Evolutionary conservation across 129 eudicot species (phyloP), one percentile per base, ranked within the genome.

Genomic region (Artemisia argyi): DNA sequence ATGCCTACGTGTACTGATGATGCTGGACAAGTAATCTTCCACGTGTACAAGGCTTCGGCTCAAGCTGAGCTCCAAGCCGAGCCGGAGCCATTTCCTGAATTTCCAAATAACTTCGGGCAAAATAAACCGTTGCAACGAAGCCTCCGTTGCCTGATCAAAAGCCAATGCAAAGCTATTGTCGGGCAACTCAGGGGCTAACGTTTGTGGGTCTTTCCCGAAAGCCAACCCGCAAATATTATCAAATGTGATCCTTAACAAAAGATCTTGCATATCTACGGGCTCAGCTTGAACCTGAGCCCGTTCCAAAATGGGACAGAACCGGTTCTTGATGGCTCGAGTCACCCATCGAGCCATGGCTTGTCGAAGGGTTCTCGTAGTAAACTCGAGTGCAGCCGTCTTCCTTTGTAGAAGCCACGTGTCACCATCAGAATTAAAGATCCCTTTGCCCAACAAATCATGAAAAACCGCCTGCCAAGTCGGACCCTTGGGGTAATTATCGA

Each of bases 261-360:
- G 86, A 66, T 91, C 97, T 61, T 91, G 97, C 8, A 91, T 68
- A 73, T 91, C 97, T 16, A 91, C 89, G 11, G 95, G 86, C 83
- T 83, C 70, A 32, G 76, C 79, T 17, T 75, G 68, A 5, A 69
- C 24, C 64, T 83, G 95, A 72, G 97, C 95, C 72, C 86, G 56
- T 24, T 81, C 73, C 49, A 91, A 70, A 44, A 91, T 83, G 28
- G 95, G 97, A 63, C 91, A 85, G 50, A 91, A 80, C 83, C 97
- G 76, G 16, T 68, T 75, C 67, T 85, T 68, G 66, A 91, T 91
- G 65, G 97, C 91, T 20, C 97, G 95, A 72, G 84, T 88, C 61
- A 88, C 95, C 97, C 97, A 91, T 24, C 95, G 80, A 51, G 95
- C 95, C 97, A 91, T 91, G 78, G 97, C 97, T 53, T 91, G 97